phyloP scores from a whole-genome alignment of 495 filamentous ascomycete genomes.

The Lepidopterella palustris region DNA sequence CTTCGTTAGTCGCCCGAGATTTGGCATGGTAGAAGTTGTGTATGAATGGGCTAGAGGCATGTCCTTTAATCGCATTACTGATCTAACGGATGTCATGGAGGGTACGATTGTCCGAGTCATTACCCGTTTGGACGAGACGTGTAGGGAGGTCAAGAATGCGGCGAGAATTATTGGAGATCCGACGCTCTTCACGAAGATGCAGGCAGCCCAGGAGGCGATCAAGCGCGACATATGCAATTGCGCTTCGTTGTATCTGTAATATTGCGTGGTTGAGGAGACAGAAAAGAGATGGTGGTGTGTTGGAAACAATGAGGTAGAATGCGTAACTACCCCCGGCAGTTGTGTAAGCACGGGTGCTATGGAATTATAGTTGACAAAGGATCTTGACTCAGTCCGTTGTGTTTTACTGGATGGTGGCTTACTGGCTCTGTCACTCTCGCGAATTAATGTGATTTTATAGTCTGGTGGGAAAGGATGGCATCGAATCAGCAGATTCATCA shows the following conservation, averaged over 20 bases:
- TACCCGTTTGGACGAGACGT: constrained; percentile 88
- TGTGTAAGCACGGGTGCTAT: not conserved
- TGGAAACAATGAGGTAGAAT: too few relatives aligned
- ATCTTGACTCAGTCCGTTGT: not conserved
- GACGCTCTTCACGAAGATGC: constrained; percentile 89
- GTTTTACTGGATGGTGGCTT: not conserved
- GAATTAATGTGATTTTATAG: not conserved
- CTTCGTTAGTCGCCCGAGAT: constrained; percentile 77
- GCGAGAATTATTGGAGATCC: constrained; percentile 96
- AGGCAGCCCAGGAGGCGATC: constrained; percentile 91
- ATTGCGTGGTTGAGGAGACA: not conserved
- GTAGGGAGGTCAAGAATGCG: constrained; percentile 94
- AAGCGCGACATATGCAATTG: constrained; percentile 50
- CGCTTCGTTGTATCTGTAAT: constrained; percentile 24
- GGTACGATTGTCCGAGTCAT: constrained; percentile 94
- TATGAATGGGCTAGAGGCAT: constrained; percentile 98
- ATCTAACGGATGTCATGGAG: constrained; percentile 92
- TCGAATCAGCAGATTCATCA: not conserved
- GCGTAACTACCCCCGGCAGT: not conserved
- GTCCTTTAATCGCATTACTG: constrained; percentile 96
- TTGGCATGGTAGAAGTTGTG: constrained; percentile 93
- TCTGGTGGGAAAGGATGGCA: too few relatives aligned
- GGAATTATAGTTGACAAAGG: not conserved
- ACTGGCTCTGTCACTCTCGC: not conserved
- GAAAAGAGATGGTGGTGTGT: too few relatives aligned